phyloP scores from a whole-genome alignment of 176 grass and related monocot species.

The Triticum aestivum region IWGSC_CS_RefSeq_v2.1 NC_057806.1:476019465-476019964 shows the following conservation, averaged over 20 bases:
- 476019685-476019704: background rate
- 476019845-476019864: background rate
- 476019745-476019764: background rate
- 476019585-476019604: background rate
- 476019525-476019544: background rate
- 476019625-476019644: background rate
- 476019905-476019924: no score
- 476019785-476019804: background rate
- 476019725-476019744: slow-evolving; percentile 11
- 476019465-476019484: background rate
- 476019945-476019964: no score
- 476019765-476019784: background rate
- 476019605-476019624: slow-evolving; percentile 1
- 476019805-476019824: background rate
- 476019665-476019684: background rate
- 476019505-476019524: background rate
- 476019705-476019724: slow-evolving; percentile 6
- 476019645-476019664: background rate
- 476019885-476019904: background rate
- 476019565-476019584: background rate
- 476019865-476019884: background rate
- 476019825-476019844: slow-evolving; percentile 9
- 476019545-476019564: background rate
- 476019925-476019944: no score
- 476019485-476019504: background rate